Evolutionary conservation across 495 filamentous ascomycete genomes (phyloP).

Genomic region (Hyphodiscus hymeniophilus): DNA sequence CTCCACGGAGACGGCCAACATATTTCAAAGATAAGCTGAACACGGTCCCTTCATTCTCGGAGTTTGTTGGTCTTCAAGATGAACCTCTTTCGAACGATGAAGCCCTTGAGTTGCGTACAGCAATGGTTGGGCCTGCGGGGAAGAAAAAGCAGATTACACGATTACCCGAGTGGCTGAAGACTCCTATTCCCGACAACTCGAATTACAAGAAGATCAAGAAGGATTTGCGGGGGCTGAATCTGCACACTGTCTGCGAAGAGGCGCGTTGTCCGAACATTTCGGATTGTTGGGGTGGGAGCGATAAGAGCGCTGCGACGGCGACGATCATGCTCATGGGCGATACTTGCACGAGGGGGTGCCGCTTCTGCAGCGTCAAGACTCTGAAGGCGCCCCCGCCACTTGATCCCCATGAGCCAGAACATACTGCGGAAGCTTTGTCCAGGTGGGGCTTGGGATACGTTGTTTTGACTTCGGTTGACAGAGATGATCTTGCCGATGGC

Average conservation of each 20-base stretch:
- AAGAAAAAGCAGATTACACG: conserved; percentile 84
- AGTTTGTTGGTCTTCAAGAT: conserved; percentile 55
- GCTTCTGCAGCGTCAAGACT: conserved; percentile 97
- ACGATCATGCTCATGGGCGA: conserved; percentile 99
- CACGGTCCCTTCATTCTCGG: conserved; percentile 71
- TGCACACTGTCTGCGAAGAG: conserved; percentile 97
- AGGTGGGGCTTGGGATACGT: conserved; percentile 95
- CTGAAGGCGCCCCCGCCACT: conserved; percentile 66
- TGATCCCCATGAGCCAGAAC: conserved; percentile 93
- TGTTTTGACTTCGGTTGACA: conserved; percentile 86
- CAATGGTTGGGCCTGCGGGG: conserved; percentile 71
- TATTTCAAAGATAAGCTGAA: conserved; percentile 78
- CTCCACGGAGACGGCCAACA: conserved; percentile 44
- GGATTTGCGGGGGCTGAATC: conserved; percentile 78
- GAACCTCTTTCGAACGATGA: conserved; percentile 41
- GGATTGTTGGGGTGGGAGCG: conserved; percentile 90
- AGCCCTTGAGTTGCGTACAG: conserved; percentile 64
- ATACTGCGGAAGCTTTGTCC: conserved; percentile 87
- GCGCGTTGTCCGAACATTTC: conserved; percentile 95
- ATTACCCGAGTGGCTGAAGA: conserved; percentile 92
- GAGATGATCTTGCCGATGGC: conserved; percentile 84
- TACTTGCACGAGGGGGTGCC: conserved; percentile 92
- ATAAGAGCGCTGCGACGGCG: conserved; percentile 85
- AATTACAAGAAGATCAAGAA: conserved; percentile 92
- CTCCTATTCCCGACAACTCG: conserved; percentile 68